Base-by-base conservation (phyloP, 352 stramenopile species). In the Blastocystis sp. region DNA sequence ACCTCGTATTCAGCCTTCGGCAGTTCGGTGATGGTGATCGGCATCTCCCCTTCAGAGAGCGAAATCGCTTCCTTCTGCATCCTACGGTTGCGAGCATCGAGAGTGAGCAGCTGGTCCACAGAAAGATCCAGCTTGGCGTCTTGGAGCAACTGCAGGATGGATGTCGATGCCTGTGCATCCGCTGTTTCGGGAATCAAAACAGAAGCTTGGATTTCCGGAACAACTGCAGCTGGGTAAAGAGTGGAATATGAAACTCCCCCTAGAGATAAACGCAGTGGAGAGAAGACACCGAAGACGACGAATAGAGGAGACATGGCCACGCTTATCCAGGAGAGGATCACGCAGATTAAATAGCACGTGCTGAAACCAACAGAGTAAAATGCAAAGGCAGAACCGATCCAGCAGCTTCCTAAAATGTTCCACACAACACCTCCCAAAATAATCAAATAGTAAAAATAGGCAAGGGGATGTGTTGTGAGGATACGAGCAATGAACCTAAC, bases 361-460 rank as follows among this genome's bases (percentile, higher is more conserved):
- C 37, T 54, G 34, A 80, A 80, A 43, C 70, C 70, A 9, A 13
- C 3, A 43, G 70, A 47, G n/a, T 80, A 80, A 43, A 43, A 63
- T 18, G 20, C 13, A 64, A 80, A 80, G 5, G 70, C 70, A 15
- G 70, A 29, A 7, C 20, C 50, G n/a, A 80, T 62, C 70, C 70
- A 80, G 50, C 70, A 80, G 37, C 70, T 80, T n/a, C 70, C 70
- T 23, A 80, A 20, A 41, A 80, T 80, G 55, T 80, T 62, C 70
- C 70, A 80, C 50, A 80, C 70, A 63, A 80, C 39, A 26, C 70
- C 70, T 23, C 70, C 70, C 0, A 80, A 53, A 37, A 80, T n/a
- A 45, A 80, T 80, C 7, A 80, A 23, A 64, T 80, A 80, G 37
- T 80, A 80, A 26, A 62, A 80, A 62, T 80, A 80, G 13, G 70